A percentile compares a stretch with the other conserved stretches of the same genome.
Conservation (phyloP, 139 green algal genomes). For the Picochlorum sp. region DNA sequence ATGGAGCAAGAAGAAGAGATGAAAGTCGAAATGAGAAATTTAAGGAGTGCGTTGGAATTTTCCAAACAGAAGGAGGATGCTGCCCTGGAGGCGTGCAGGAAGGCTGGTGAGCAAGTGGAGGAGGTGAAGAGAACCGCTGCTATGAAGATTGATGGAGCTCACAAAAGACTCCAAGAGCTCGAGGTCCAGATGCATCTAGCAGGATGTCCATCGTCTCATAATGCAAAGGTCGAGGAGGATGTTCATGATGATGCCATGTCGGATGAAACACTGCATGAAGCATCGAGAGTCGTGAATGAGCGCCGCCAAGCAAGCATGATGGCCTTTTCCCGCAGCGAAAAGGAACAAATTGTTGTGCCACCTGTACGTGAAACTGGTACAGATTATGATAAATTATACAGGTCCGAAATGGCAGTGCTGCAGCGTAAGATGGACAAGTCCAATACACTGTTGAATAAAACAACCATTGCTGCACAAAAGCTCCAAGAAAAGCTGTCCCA, state of each 20-base stretch:
- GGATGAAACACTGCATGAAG: background rate
- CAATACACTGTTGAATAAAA: constrained; percentile 7
- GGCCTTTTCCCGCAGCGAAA: background rate
- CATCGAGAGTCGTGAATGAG: background rate
- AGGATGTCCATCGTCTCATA: background rate
- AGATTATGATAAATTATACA: background rate
- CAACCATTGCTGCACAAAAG: background rate
- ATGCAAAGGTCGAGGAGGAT: background rate
- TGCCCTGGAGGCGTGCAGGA: background rate
- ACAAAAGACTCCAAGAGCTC: background rate
- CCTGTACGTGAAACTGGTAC: background rate
- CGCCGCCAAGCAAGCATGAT: background rate
- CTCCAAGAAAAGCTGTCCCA: constrained; percentile 1
- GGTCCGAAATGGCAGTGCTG: background rate
- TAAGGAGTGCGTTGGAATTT: background rate
- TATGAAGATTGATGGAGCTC: background rate
- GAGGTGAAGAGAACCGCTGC: background rate
- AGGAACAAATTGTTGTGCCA: no score
- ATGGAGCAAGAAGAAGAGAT: background rate
- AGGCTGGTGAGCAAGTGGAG: background rate
- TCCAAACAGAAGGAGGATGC: background rate
- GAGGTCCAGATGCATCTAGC: constrained; percentile 3
- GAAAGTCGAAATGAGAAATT: background rate
- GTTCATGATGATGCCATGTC: background rate
- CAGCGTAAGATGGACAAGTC: background rate